Base-by-base conservation (phyloP, 2,329 filamentous ascomycete genomes). In the Falciphora oryzae region DNA sequence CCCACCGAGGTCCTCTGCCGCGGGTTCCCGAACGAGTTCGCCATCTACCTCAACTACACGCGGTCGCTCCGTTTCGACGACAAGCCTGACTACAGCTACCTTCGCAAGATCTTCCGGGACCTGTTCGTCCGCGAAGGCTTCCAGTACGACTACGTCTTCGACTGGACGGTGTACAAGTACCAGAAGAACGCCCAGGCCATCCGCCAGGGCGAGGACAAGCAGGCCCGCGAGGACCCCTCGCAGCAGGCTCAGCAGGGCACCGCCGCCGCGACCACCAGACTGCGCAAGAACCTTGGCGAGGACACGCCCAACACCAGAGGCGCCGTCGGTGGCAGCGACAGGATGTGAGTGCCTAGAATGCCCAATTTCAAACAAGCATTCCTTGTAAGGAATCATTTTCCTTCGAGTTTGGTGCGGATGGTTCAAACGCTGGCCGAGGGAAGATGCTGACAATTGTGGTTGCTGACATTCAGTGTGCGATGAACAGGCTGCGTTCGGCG, bases 121-220 rank as follows among this genome's bases (percentile, higher is more conserved):
- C 89, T 99, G 66, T 99, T 99, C 75, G 95, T 99, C 71, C 93
- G 95, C 68, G 95, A 98, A 80, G 95, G 94, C 65, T 99, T 98
- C 89, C 95, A 99, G 83, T 98, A 99, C 79, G 95, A 99, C 80
- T 98, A 99, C 73, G 95, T 99, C 72, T 99, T 99, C 74, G 95
- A 99, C 82, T 99, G 95, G 95, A 99, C 95, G 66, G 95, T 98
- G 74, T 98, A 97, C 88, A 98, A 98, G 84, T 97, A 98, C 85
- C 93, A 97, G 86, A 97, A 97, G 89, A 98, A 97, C 73, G 93
- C 93, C 64, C 92, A 96, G 81, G 93, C 93, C 74, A 96, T 96
- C 77, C 91, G 92, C 71, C 89, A 94, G 78, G 91, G 87, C 88
- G 90, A 93, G 25, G 91, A 95, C 73, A 92, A 93, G 80, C 83